Evolutionary conservation across 208 protist species (phyloP).

Genomic region (Wallacemonas sp.): DNA sequence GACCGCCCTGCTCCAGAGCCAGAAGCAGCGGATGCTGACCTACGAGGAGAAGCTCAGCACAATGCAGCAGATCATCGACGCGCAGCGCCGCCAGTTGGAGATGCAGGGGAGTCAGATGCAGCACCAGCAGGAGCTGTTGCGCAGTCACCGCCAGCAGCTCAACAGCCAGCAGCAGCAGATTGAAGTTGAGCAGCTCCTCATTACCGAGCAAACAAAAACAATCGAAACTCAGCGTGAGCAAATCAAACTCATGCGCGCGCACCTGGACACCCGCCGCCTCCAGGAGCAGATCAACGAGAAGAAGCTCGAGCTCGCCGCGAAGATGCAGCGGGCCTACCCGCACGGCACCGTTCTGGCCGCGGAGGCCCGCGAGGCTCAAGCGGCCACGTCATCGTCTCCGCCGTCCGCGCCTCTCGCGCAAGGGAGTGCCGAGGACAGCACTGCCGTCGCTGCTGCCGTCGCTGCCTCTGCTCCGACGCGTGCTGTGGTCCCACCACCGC

Average conservation of each 20-base stretch:
- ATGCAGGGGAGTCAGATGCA: constrained; percentile 58
- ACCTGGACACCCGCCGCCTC: constrained; percentile 32
- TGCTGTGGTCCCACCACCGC: constrained; percentile 8
- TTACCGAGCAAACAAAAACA: constrained; percentile 68
- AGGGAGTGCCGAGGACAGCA: background rate
- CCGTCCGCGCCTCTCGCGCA: no score
- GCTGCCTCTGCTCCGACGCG: background rate
- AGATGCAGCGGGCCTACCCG: constrained; percentile 18
- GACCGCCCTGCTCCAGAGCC: constrained; percentile 71
- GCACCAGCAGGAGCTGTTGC: constrained; percentile 50
- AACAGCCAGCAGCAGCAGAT: constrained; percentile 65
- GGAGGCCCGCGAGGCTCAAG: background rate
- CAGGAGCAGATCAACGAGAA: constrained; percentile 29
- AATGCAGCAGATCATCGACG: constrained; percentile 86
- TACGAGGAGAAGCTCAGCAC: constrained; percentile 83
- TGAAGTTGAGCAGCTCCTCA: constrained; percentile 66
- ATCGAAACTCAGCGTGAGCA: constrained; percentile 74
- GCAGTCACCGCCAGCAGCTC: constrained; percentile 50
- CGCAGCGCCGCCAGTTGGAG: constrained; percentile 59
- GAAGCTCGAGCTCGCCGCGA: constrained; percentile 30
- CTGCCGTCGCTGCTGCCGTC: background rate
- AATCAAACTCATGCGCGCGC: constrained; percentile 58
- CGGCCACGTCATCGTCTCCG: no score
- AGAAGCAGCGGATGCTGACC: constrained; percentile 77
- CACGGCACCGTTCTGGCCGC: background rate